phyloP scores from a whole-genome alignment of 1,284 basidiomycete genomes.

The Papiliotrema terrestris region DNA sequence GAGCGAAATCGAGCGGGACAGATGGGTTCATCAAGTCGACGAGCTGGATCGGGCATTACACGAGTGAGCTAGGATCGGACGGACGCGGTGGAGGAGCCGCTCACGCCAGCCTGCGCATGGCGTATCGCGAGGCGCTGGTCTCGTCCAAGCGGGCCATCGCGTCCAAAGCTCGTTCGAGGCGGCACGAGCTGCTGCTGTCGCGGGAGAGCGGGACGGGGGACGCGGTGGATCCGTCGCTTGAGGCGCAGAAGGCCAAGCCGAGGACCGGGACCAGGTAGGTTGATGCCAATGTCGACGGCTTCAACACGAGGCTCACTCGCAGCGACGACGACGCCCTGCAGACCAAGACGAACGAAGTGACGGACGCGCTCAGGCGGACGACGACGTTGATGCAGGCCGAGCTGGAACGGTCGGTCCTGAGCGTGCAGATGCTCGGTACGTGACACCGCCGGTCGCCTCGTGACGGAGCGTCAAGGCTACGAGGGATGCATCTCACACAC shows the following conservation, averaged over 20 bases:
- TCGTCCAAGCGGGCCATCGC: constrained; percentile 20
- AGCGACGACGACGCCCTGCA: constrained; percentile 77
- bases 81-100: neutral
- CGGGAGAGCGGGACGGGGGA: neutral
- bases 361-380: constrained; percentile 77
- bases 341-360: constrained; percentile 81
- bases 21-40: neutral
- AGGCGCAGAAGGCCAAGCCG: constrained; percentile 12
- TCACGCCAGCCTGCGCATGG: constrained; percentile 18
- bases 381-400: constrained; percentile 82
- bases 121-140: constrained; percentile 33
- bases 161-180: constrained; percentile 6
- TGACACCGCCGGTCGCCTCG: constrained; percentile 5
- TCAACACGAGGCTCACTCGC: neutral
- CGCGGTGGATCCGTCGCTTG: constrained; percentile 1
- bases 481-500: constrained; percentile 5
- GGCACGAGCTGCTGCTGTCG: constrained; percentile 24
- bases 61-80: constrained; percentile 2
- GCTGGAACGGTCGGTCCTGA: constrained; percentile 79
- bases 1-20: neutral
- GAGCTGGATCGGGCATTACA: constrained; percentile 6
- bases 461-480: neutral
- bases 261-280: constrained; percentile 17
- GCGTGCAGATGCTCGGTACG: constrained; percentile 77
- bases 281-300: no score